phyloP scores from a whole-genome alignment of 805 yeast genomes.

The Maudiozyma barnettii region DNA sequence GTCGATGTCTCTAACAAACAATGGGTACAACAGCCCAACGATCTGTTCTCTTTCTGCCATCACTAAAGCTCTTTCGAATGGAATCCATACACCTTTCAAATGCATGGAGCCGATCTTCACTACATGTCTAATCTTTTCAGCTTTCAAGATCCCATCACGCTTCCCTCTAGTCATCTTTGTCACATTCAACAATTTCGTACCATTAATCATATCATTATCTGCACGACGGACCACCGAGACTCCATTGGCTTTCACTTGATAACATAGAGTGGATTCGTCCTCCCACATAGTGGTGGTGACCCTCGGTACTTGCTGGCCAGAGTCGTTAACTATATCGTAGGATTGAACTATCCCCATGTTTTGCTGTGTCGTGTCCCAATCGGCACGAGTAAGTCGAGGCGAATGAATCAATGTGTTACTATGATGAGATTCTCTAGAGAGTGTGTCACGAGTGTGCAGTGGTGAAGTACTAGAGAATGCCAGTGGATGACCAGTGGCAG shows the following conservation, averaged over 20 bases:
- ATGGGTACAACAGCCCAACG: constrained; percentile 53
- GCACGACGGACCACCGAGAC: constrained; percentile 76
- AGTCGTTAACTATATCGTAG: constrained; percentile 1
- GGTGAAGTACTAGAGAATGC: background rate
- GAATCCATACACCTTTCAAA: constrained; percentile 84
- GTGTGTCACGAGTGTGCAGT: background rate
- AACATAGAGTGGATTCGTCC: constrained; percentile 75
- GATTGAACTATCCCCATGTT: constrained; percentile 4
- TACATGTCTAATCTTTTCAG: constrained; percentile 67
- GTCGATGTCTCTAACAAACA: constrained; percentile 67
- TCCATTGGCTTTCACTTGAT: constrained; percentile 77
- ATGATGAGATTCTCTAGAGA: background rate
- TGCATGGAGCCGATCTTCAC: constrained; percentile 85
- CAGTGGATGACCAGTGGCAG: background rate
- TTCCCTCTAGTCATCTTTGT: constrained; percentile 85
- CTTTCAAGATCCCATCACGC: constrained; percentile 73
- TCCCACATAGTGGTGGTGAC: constrained; percentile 89
- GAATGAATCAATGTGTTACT: background rate
- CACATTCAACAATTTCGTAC: constrained; percentile 72
- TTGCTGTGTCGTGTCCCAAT: constrained; percentile 4
- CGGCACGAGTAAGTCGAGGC: background rate
- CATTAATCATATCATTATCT: constrained; percentile 78
- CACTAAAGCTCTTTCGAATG: constrained; percentile 70
- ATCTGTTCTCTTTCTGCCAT: constrained; percentile 77
- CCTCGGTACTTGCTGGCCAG: constrained; percentile 29